A percentile compares a stretch with the other conserved stretches of the same genome.
Conservation (phyloP, 2,329 filamentous ascomycete species). For the Proliferodiscus dingleyae region DNA sequence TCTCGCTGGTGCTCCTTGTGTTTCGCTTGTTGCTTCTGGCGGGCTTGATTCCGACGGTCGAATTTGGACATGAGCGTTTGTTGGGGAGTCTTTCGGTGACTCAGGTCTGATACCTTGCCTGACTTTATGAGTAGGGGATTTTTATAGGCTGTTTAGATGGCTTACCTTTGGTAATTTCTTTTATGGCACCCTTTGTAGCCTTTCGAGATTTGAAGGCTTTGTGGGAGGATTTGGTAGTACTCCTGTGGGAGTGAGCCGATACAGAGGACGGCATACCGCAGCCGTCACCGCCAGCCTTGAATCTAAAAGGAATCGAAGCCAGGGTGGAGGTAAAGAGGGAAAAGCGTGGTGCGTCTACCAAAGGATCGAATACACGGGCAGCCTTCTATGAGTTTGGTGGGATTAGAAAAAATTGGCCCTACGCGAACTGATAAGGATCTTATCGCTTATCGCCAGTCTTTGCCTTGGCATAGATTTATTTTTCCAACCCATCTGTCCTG, state of each 20-base stretch:
- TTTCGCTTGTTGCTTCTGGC: slow-evolving; percentile 81
- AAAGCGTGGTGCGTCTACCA: no score
- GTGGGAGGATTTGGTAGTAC: slow-evolving; percentile 81
- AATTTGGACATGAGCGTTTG: slow-evolving; percentile 98
- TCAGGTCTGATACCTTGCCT: slow-evolving; percentile 77
- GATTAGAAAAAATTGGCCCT: no score
- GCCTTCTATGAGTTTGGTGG: no score
- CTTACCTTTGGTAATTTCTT: slow-evolving; percentile 77
- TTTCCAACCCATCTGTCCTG: background rate
- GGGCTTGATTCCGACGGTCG: slow-evolving; percentile 89
- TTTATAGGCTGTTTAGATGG: slow-evolving; percentile 3
- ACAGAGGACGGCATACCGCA: slow-evolving; percentile 69
- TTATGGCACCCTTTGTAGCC: slow-evolving; percentile 79
- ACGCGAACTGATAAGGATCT: no score
- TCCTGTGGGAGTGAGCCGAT: slow-evolving; percentile 77
- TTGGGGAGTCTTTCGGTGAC: slow-evolving; percentile 78
- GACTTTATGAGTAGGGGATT: slow-evolving; percentile 11
- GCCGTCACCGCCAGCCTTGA: slow-evolving; percentile 70
- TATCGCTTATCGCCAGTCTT: no score
- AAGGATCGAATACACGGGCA: no score
- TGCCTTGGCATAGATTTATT: no score
- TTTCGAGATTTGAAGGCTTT: slow-evolving; percentile 93
- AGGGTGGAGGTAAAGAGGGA: slow-evolving; percentile 41
- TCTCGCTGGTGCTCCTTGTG: slow-evolving; percentile 77
- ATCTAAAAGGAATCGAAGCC: slow-evolving; percentile 76